Evolutionary conservation across 2,329 filamentous ascomycete species (phyloP).

Genomic region (Elsinoe australis): DNA sequence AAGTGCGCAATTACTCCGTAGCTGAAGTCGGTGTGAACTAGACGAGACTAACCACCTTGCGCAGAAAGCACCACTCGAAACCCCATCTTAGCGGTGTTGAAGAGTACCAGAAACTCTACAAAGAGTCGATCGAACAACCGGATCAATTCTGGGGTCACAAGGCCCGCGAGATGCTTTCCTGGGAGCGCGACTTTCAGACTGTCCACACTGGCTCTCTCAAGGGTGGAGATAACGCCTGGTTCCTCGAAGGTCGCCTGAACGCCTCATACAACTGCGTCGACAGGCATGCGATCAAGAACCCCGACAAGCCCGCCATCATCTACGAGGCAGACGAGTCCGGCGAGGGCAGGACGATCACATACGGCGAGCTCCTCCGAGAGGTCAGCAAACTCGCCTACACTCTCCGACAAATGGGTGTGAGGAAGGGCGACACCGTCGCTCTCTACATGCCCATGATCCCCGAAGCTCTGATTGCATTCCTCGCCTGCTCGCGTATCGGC

Average conservation of each 20-base stretch:
- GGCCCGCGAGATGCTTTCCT: conserved; percentile 82
- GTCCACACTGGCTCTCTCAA: conserved; percentile 68
- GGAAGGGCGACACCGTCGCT: conserved; percentile 94
- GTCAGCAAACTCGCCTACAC: conserved; percentile 82
- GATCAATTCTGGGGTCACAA: conserved; percentile 81
- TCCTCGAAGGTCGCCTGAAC: conserved; percentile 85
- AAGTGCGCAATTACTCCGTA: too few species aligned
- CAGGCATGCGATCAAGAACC: conserved; percentile 90
- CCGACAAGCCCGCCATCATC: conserved; percentile 89
- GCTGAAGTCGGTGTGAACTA: too few species aligned
- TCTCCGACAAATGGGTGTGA: conserved; percentile 89
- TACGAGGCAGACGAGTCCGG: conserved; percentile 91
- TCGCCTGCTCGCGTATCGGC: conserved; percentile 86
- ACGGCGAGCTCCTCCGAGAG: conserved; percentile 84
- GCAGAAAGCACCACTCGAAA: conserved; percentile 53
- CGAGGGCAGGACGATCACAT: conserved; percentile 84
- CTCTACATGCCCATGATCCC: conserved; percentile 99
- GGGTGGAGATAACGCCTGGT: conserved; percentile 87
- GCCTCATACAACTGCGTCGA: conserved; percentile 97
- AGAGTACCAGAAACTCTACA: conserved; percentile 58
- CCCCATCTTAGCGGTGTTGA: conserved; percentile 54
- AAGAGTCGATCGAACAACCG: conserved; percentile 83
- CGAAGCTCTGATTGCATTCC: conserved; percentile 82
- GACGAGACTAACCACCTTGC: too few species aligned
- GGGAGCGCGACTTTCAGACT: conserved; percentile 87